These are phyloP conservation scores for Crucihimalaya himalaica DNA, from an alignment of 345 rosid genomes.

Conservation along the genomic window DNA sequence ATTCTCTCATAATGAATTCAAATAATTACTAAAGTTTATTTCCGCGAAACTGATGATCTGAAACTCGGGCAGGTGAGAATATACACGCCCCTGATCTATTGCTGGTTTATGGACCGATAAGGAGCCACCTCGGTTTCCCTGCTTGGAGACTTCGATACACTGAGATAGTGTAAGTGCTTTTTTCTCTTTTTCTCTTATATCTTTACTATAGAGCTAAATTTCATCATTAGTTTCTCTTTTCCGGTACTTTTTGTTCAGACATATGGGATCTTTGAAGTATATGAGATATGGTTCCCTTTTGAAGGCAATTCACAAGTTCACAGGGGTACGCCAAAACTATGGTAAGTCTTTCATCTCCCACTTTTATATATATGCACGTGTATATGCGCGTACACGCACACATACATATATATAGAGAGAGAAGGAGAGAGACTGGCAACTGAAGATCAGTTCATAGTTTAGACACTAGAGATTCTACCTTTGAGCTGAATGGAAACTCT, in stretches of 20 bases:
- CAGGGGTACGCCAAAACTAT: constrained; percentile 72
- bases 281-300: constrained; percentile 65
- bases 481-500: background rate
- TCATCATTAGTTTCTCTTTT: constrained; percentile 8
- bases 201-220: background rate
- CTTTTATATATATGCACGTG: background rate
- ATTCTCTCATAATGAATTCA: background rate
- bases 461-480: background rate
- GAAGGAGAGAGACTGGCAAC: too few relatives aligned
- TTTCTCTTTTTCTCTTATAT: constrained; percentile 13
- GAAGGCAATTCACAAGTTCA: constrained; percentile 78
- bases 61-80: constrained; percentile 54
- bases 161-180: constrained; percentile 72
- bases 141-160: constrained; percentile 92
- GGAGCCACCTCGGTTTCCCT: constrained; percentile 94
- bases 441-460: background rate
- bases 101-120: constrained; percentile 80
- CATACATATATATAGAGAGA: background rate
- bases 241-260: constrained; percentile 49
- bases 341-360: constrained; percentile 51
- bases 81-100: constrained; percentile 81
- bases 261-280: constrained; percentile 80
- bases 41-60: constrained; percentile 6
- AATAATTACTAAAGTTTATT: background rate
- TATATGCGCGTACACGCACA: background rate